phyloP scores from a whole-genome alignment of 495 filamentous ascomycete genomes.

The Aspergillus nanangensis region DNA sequence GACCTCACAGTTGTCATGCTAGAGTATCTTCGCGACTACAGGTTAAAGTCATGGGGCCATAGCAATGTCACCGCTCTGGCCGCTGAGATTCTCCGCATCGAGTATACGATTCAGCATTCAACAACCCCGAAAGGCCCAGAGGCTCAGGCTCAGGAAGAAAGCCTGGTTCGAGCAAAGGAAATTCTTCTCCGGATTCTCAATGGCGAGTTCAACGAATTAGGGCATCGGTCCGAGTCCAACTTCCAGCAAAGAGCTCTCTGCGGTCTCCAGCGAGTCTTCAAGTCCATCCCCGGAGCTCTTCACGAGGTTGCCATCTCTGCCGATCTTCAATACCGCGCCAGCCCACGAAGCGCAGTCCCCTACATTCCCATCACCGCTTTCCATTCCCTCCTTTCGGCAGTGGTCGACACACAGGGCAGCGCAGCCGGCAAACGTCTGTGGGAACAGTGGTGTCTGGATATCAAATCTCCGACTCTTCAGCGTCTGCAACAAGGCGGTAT shows the following conservation, averaged over 20 bases:
- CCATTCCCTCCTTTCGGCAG: conserved; percentile 40
- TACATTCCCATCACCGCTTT: conserved; percentile 38
- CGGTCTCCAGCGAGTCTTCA: conserved; percentile 22
- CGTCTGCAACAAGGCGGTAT: conserved; percentile 30
- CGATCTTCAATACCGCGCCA: conserved; percentile 10
- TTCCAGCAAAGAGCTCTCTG: conserved; percentile 28
- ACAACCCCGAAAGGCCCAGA: background rate
- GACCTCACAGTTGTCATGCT: conserved; percentile 40
- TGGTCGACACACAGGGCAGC: conserved; percentile 45
- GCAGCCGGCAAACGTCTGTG: conserved; percentile 35
- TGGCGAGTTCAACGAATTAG: conserved; percentile 29
- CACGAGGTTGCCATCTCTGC: conserved; percentile 15
- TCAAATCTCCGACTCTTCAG: conserved; percentile 10
- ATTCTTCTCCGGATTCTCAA: conserved; percentile 28
- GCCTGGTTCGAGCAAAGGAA: conserved; percentile 22
- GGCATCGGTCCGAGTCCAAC: conserved; percentile 7
- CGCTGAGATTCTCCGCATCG: conserved; percentile 35
- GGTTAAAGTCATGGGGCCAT: conserved; percentile 43
- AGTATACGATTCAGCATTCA: conserved; percentile 17
- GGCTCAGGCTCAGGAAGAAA: background rate
- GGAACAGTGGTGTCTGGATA: conserved; percentile 37
- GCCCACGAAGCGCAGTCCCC: conserved; percentile 13
- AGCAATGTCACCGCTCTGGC: conserved; percentile 40
- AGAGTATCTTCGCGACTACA: conserved; percentile 33
- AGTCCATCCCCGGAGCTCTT: conserved; percentile 23